Evolutionary conservation across 2,329 filamentous ascomycete species (phyloP).

Genomic region (Trichoderma harzianum): DNA sequence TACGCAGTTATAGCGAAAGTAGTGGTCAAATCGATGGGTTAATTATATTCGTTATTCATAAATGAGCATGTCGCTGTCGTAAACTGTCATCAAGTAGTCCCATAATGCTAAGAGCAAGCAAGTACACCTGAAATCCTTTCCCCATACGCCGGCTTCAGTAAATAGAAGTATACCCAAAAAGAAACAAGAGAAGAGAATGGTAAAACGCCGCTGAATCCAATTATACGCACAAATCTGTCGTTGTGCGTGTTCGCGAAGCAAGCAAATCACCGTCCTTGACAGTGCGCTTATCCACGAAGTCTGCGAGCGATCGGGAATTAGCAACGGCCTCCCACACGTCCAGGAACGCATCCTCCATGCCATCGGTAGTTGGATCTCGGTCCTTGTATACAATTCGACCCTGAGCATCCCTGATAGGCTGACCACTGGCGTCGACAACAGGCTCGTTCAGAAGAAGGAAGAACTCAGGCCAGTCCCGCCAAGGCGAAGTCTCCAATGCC

Average conservation of each 20-base stretch:
- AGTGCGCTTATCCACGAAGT: constrained; percentile 11
- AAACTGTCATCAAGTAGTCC: not conserved
- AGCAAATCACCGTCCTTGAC: constrained; percentile 17
- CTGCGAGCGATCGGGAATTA: constrained; percentile 23
- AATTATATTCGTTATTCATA: not conserved
- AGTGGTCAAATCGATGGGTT: not conserved
- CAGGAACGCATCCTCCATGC: constrained; percentile 27
- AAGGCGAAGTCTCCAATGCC: constrained; percentile 26
- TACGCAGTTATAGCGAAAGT: not conserved
- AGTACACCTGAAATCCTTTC: not conserved
- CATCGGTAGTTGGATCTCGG: constrained; percentile 17
- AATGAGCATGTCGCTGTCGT: not conserved
- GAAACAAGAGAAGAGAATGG: not conserved
- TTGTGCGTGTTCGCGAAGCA: constrained; percentile 16
- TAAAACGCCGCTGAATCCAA: not conserved
- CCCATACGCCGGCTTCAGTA: not conserved
- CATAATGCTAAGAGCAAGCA: not conserved
- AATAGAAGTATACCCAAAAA: not conserved
- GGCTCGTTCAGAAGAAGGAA: constrained; percentile 22
- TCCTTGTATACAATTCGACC: constrained; percentile 18
- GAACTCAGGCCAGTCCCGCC: constrained; percentile 30
- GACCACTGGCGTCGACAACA: constrained; percentile 15
- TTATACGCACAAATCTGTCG: constrained; percentile 13
- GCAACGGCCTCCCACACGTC: constrained; percentile 26
- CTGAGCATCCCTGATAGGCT: not conserved